phyloP scores from a whole-genome alignment of 345 rosid species.

The Litchi chinensis region DNA sequence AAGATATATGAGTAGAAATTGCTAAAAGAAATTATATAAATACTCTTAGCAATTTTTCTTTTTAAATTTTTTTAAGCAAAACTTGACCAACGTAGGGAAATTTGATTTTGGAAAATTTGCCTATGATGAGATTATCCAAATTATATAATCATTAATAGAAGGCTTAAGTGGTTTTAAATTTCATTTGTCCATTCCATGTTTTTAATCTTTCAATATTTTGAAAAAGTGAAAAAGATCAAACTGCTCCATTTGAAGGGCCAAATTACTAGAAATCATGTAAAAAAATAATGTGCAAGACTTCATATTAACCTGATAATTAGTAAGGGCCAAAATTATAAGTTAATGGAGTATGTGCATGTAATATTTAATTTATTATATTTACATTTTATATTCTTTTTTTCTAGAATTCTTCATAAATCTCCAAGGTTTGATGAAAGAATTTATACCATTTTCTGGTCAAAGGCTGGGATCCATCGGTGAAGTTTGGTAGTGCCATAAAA shows the following conservation, averaged over 20 bases:
- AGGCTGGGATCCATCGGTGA: slow-evolving; percentile 27
- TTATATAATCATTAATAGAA: too few relatives aligned
- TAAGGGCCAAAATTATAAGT: too few relatives aligned
- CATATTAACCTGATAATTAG: background rate
- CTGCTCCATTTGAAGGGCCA: background rate
- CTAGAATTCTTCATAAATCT: background rate
- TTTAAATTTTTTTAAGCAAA: too few relatives aligned
- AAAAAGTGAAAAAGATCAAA: background rate
- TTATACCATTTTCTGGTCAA: background rate
- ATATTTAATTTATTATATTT: too few relatives aligned
- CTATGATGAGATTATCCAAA: too few relatives aligned
- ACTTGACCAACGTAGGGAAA: too few relatives aligned
- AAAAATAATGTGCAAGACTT: background rate
- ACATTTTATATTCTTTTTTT: background rate
- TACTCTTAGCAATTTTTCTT: too few relatives aligned
- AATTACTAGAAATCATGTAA: background rate
- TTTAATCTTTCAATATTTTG: background rate
- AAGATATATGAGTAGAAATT: background rate
- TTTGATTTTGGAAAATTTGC: too few relatives aligned
- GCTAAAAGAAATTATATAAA: too few relatives aligned
- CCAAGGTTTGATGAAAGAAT: background rate
- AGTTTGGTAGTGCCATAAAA: slow-evolving; percentile 41
- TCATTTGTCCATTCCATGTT: too few relatives aligned
- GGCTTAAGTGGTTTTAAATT: too few relatives aligned
- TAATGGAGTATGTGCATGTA: background rate